Evolutionary conservation across 2,329 filamentous ascomycete species (phyloP), one percentile per base, ranked within the genome.

Genomic region (Pseudodiploospora longispora): DNA sequence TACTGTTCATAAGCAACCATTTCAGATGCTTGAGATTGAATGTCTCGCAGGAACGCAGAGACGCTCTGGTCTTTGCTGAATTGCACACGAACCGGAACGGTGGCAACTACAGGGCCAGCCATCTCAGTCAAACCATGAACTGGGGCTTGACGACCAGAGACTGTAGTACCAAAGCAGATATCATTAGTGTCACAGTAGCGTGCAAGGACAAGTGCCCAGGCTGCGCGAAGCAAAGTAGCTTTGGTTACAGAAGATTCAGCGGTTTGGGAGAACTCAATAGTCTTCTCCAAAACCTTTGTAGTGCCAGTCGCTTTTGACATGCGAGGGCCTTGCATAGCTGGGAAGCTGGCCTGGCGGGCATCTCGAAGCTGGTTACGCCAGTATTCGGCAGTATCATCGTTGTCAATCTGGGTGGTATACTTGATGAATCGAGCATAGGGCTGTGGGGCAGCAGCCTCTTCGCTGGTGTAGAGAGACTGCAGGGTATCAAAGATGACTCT

Each of bases 1-100:
- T 28, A 44, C 10, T 55, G 50, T 38, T 55, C 46, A 31, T 46
- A 50, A 1, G 44, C 30, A 4, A 55, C 43, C 46, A 54, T 51
- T 27, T 50, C 44, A 28, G 40, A 42, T n/a, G 46, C 37, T n/a
- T 46, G 40, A 10, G n/a, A 27, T 36, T 50, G 48, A 4, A 49
- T 36, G 10, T 41, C 27, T 32, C 41, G 28, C 3, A 50, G 30
- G 35, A 36, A 46, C 12, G 8, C 32, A 9, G 32, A 34, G 8
- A 34, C 32, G 8, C 9, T 27, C 12, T 12, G 39, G 28, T 10
- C 6, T 10, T 36, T 27, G 30, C 31, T 30, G 6, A 43, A 6
- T 6, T 10, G 10, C 10, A 47, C 9, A 6, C 38, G 38, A 30
- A 40, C 38, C 9, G 38, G 38, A 12, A 29, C 12, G 4, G 38